These are phyloP conservation scores for Diphasiastrum complanatum DNA, from an alignment of 83 land plant species.

Conservation along the genomic window DNA sequence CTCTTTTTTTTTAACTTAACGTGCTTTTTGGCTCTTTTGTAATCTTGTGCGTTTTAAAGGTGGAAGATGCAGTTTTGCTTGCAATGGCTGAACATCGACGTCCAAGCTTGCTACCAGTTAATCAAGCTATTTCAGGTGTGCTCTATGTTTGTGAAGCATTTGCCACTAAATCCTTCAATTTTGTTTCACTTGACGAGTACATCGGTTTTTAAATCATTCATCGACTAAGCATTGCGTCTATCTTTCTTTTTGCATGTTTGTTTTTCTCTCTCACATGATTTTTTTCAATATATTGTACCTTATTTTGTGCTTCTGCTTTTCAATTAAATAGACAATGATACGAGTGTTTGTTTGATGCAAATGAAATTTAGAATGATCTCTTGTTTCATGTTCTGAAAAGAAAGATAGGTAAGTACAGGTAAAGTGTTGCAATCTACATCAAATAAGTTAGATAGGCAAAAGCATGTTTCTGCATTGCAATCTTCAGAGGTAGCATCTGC, in stretches of 20 bases:
- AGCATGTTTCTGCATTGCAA: too few species aligned
- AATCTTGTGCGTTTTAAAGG: constrained; percentile 27
- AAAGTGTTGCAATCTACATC: too few species aligned
- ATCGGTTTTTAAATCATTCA: background rate
- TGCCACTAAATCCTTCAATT: background rate
- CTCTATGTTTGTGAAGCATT: background rate
- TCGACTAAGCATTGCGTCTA: background rate
- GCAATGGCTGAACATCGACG: constrained; percentile 65
- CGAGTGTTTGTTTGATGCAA: too few species aligned
- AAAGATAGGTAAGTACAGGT: too few species aligned
- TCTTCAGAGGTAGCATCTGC: too few species aligned
- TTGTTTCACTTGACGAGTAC: background rate
- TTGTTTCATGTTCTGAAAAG: too few species aligned
- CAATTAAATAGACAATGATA: too few species aligned
- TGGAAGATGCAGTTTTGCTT: constrained; percentile 76
- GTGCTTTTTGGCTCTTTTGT: background rate
- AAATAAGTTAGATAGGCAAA: too few species aligned
- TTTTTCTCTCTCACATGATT: background rate
- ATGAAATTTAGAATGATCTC: too few species aligned
- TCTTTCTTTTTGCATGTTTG: background rate
- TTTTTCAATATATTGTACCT: too few species aligned
- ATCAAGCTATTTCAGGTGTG: constrained; percentile 16
- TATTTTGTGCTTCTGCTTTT: too few species aligned
- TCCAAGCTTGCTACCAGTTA: constrained; percentile 30
- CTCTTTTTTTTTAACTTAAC: background rate